A percentile compares a stretch with the other conserved stretches of the same genome.
phyloP scores from a whole-genome alignment of 2,329 filamentous ascomycete genomes.

The Thelonectria rubi region DNA sequence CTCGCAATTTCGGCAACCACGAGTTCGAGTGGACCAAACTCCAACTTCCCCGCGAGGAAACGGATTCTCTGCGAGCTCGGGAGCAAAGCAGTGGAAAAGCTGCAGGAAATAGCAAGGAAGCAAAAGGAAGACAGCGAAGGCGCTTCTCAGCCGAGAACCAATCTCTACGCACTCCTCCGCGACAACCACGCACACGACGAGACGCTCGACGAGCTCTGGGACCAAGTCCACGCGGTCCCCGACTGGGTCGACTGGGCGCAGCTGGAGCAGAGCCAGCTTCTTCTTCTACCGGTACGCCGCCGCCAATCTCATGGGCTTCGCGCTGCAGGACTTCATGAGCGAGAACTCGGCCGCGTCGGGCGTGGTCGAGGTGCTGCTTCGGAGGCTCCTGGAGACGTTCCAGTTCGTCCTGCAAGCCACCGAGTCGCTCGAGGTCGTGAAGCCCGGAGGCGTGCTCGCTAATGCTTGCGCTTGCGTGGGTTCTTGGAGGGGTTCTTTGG shows the following conservation, averaged over 20 bases:
- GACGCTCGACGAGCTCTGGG: constrained; percentile 18
- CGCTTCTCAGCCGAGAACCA: neutral
- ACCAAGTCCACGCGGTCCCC: constrained; percentile 65
- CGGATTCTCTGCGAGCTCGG: neutral
- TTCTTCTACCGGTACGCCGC: constrained; percentile 72
- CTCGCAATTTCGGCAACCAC: neutral
- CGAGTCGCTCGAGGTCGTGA: constrained; percentile 63
- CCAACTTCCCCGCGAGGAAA: neutral
- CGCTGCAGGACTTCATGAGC: constrained; percentile 50
- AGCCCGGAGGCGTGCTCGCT: constrained; percentile 62
- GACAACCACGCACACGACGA: neutral
- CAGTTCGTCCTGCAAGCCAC: constrained; percentile 65
- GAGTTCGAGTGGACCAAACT: neutral
- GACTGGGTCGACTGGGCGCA: constrained; percentile 75
- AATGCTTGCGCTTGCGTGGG: neutral
- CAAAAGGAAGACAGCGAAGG: neutral
- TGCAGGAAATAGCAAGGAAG: neutral
- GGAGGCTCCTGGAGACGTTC: constrained; percentile 61
- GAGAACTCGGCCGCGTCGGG: constrained; percentile 59
- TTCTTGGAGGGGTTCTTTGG: no score
- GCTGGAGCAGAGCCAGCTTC: constrained; percentile 69
- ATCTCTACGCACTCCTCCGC: neutral
- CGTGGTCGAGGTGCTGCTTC: constrained; percentile 69
- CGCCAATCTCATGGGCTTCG: constrained; percentile 63
- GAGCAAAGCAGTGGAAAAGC: neutral